Evolutionary conservation across 371 early-diverging fungal genomes (phyloP).

Genomic region (Mortierella sp.): DNA sequence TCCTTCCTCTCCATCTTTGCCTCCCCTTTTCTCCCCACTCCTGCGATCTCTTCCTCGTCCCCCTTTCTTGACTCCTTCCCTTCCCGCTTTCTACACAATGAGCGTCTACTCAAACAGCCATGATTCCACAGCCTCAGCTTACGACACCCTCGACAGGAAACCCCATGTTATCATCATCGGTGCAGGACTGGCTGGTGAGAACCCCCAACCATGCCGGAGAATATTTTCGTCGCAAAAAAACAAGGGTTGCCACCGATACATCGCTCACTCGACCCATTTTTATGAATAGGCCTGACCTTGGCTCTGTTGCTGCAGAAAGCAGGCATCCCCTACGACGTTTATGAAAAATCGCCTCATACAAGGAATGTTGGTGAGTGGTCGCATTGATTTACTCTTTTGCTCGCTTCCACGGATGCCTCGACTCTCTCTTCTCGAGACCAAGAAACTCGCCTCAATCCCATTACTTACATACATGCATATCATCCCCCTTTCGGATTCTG

Average conservation of each 20-base stretch:
- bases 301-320: background rate
- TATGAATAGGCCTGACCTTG: background rate
- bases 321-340: background rate
- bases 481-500: too few species aligned
- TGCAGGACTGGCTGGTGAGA: background rate
- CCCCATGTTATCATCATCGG: constrained; percentile 13
- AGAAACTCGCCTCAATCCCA: too few species aligned
- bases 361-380: background rate
- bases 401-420: background rate
- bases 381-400: background rate
- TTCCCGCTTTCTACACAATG: background rate
- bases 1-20: background rate
- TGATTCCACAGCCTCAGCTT: background rate
- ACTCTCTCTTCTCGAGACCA: background rate
- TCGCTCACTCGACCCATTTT: background rate
- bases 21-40: background rate
- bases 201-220: too few species aligned
- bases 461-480: too few species aligned
- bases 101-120: background rate
- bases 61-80: background rate
- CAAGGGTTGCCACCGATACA: background rate
- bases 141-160: background rate
- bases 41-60: background rate
- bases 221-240: background rate
- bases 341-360: background rate